Base-by-base conservation (phyloP, 2,329 filamentous ascomycete species). In the Tolypocladium cylindrosporum region DNA sequence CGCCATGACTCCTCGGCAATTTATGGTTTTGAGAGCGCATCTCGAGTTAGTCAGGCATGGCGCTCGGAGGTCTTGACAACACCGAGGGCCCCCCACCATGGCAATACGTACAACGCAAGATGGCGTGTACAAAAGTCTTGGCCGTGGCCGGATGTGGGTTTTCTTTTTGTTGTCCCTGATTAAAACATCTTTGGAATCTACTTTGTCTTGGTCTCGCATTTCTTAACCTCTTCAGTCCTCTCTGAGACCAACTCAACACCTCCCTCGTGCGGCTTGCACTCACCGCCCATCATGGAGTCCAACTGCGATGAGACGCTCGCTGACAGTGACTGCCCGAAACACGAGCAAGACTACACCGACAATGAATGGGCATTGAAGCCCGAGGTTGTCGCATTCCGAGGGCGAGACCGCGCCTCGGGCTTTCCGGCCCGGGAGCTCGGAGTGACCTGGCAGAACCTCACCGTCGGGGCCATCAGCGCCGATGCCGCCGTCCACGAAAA, bases 401-500 rank as follows among this genome's bases (percentile, higher is more conserved):
- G 76, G 31, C 73, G 76, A 14, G 74, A 79, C 21, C 64, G 72
- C 21, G 71, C 73, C 4, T 78, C 79, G 4, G 76, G 76, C 2
- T 72, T 77, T 59, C 79, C 76, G 36, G 68, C 72, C 10, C 75
- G 79, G 42, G 72, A 79, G 64, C 75, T 88, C 3, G 87, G 86
- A 31, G 77, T 89, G 0, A 83, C 86, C 1, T 89, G 85, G 82
- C 76, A 81, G 61, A 76, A 84, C 57, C 74, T 89, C 53, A 87
- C 76, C 0, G 86, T 89, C 21, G 77, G 84, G 56, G 86, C 82
- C 19, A 73, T 82, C 67, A 80, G 81, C 36, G 73, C 84, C 16
- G 82, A 86, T 36, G 81, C 85, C 2, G 82, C 84, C 11, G 74
- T 88, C 39, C 84, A 88, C 61, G 85, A 89, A 63, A 83, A 88